phyloP scores from a whole-genome alignment of 1,284 basidiomycete genomes.

The Tilletia walkeri region DNA sequence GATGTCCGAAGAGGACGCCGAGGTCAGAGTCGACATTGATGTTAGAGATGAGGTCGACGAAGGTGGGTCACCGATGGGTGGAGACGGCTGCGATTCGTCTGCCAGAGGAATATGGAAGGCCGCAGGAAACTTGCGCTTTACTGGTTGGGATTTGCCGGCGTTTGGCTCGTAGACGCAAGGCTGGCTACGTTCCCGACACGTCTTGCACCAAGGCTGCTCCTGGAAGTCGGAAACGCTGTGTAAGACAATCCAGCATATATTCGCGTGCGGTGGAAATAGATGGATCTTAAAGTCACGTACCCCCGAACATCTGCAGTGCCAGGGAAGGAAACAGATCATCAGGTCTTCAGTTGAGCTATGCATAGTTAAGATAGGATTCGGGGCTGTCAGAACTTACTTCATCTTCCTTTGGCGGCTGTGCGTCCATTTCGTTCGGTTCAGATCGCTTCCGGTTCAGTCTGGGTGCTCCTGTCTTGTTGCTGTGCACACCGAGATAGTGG shows the following conservation, averaged over 20 bases:
- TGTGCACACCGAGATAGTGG: no score
- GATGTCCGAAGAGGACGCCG: no score
- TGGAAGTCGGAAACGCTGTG: neutral
- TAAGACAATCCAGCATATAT: no score
- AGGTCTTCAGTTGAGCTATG: neutral
- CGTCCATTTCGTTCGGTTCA: no score
- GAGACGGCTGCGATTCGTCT: neutral
- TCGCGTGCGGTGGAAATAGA: no score
- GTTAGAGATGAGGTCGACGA: neutral
- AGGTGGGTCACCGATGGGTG: neutral
- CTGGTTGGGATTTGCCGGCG: neutral
- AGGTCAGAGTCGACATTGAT: no score
- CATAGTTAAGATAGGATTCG: no score
- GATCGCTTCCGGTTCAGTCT: no score
- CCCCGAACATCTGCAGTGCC: neutral
- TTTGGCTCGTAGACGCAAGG: neutral
- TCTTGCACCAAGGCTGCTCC: slow-evolving; percentile 16
- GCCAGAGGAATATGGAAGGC: neutral
- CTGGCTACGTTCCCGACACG: neutral
- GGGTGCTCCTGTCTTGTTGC: no score
- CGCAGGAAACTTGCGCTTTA: neutral
- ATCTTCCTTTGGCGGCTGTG: neutral
- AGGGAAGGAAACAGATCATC: neutral
- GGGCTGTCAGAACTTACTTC: neutral
- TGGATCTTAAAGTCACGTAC: neutral